phyloP scores from a whole-genome alignment of 495 filamentous ascomycete species.

The Penicillium pancosmium region DNA sequence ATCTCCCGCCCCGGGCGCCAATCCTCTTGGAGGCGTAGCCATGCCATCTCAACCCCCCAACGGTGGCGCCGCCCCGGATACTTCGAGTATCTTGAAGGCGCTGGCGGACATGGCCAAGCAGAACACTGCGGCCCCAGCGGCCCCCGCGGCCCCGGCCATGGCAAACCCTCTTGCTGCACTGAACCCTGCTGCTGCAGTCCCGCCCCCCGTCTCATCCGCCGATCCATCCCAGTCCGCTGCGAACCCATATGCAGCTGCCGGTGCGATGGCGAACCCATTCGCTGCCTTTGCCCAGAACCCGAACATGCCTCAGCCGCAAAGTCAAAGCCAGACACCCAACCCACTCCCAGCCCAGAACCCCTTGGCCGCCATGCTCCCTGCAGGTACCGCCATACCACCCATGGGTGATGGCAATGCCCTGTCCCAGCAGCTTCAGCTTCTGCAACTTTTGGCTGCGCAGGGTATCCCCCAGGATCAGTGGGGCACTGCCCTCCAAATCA shows the following conservation, averaged over 20 bases:
- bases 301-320: constrained; percentile 52
- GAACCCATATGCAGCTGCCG: constrained; percentile 60
- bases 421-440: constrained; percentile 64
- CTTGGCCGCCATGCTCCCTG: constrained; percentile 50
- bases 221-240: constrained; percentile 53
- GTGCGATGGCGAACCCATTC: constrained; percentile 52
- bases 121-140: constrained; percentile 65
- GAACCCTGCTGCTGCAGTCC: constrained; percentile 49
- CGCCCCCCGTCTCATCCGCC: constrained; percentile 47
- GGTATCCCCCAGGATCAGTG: constrained; percentile 66
- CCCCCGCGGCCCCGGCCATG: constrained; percentile 49
- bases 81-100: constrained; percentile 75
- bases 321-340: constrained; percentile 45
- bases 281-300: constrained; percentile 47
- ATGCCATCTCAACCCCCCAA: constrained; percentile 33
- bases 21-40: constrained; percentile 29
- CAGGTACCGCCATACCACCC: constrained; percentile 37
- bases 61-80: constrained; percentile 51
- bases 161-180: constrained; percentile 59
- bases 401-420: constrained; percentile 44
- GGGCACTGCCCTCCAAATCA: constrained; percentile 53
- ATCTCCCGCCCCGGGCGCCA: constrained; percentile 67
- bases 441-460: constrained; percentile 60
- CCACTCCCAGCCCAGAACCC: constrained; percentile 47
- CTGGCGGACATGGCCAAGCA: constrained; percentile 85